These are phyloP conservation scores for Tuber magnatum DNA, from an alignment of 495 filamentous ascomycete genomes.

Conservation along the genomic window DNA sequence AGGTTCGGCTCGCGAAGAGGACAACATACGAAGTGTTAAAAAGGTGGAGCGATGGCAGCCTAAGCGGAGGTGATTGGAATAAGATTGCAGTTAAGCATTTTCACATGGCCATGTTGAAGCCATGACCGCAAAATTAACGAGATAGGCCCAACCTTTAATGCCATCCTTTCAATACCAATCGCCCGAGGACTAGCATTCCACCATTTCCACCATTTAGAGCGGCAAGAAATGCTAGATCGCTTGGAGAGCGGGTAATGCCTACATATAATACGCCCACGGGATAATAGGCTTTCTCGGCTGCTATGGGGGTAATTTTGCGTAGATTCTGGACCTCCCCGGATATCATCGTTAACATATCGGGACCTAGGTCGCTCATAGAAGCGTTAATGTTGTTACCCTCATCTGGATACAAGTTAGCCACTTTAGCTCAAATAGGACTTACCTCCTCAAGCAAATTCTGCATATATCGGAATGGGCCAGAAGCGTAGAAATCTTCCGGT, in stretches of 20 bases:
- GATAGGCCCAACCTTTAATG: not conserved
- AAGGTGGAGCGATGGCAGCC: not conserved
- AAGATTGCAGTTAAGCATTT: not conserved
- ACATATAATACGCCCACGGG: not conserved
- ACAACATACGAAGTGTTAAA: not conserved
- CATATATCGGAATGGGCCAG: conserved; percentile 47
- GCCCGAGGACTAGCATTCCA: not conserved
- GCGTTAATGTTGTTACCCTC: not conserved
- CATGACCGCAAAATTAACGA: not conserved
- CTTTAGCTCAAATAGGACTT: not conserved
- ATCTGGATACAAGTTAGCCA: not conserved
- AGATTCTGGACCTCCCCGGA: not conserved
- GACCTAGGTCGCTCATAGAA: not conserved
- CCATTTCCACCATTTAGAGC: not conserved
- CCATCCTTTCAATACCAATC: not conserved
- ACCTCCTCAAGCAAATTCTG: conserved; percentile 48
- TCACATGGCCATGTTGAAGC: not conserved
- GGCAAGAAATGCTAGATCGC: not conserved
- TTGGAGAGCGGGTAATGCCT: not conserved
- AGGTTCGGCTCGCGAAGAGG: not conserved
- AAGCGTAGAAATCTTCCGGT: conserved; percentile 48
- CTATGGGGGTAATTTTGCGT: not conserved
- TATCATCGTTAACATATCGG: not conserved
- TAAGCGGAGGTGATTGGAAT: not conserved
- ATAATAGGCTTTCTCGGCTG: not conserved